Evolutionary conservation across 495 filamentous ascomycete species (phyloP).

Genomic region (Neurospora intermedia): DNA sequence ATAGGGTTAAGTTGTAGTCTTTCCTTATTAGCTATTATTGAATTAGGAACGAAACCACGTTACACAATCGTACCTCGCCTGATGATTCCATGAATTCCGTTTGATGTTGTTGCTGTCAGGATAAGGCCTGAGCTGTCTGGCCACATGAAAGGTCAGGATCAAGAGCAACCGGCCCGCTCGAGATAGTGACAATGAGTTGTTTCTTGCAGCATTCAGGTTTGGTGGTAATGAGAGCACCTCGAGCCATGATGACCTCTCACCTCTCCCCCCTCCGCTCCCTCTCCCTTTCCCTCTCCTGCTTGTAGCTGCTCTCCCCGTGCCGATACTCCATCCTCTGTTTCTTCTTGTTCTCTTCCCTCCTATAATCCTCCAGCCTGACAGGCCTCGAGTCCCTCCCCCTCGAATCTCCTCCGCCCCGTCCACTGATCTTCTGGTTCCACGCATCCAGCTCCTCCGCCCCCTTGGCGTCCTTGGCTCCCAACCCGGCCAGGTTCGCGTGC

Average conservation of each 20-base stretch:
- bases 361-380: slow-evolving; percentile 36
- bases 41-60: not conserved
- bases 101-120: not conserved
- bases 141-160: not conserved
- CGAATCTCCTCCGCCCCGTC: not conserved
- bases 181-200: not conserved
- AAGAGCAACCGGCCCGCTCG: not conserved
- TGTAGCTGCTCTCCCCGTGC: slow-evolving; percentile 30
- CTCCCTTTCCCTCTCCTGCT: slow-evolving; percentile 36
- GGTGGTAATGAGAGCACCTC: not conserved
- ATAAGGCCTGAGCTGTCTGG: not conserved
- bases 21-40: not conserved
- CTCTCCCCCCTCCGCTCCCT: slow-evolving; percentile 27
- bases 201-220: not conserved
- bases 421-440: slow-evolving; percentile 24
- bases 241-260: slow-evolving; percentile 8
- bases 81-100: not conserved
- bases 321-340: slow-evolving; percentile 28
- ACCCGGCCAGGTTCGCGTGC: slow-evolving; percentile 70
- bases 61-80: not conserved
- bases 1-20: not conserved
- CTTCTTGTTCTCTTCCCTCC: slow-evolving; percentile 31
- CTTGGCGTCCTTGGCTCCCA: slow-evolving; percentile 64
- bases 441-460: slow-evolving; percentile 53
- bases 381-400: slow-evolving; percentile 17